Conservation (phyloP, 2,329 filamentous ascomycete genomes). For the Epichloe amarillans region DNA sequence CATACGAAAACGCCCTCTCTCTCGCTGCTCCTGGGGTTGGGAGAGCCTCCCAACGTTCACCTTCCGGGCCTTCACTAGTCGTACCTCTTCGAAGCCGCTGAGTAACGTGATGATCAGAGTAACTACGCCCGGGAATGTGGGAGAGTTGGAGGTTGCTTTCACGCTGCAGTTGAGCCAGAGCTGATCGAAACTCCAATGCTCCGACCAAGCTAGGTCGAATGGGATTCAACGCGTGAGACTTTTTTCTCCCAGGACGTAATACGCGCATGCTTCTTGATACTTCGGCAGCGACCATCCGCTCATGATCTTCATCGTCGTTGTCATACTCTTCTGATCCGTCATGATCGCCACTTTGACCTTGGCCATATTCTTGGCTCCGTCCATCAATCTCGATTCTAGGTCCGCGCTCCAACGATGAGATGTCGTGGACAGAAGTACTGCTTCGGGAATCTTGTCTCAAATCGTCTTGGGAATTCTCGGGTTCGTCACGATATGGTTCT, state of each 20-base stretch:
- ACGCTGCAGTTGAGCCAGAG: slow-evolving; percentile 74
- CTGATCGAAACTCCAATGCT: slow-evolving; percentile 83
- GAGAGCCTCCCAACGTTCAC: slow-evolving; percentile 4
- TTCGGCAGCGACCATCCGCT: slow-evolving; percentile 61
- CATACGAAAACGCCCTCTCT: slow-evolving; percentile 11
- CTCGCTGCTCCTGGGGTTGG: slow-evolving; percentile 4
- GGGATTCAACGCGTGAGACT: slow-evolving; percentile 56
- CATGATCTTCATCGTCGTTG: slow-evolving; percentile 36
- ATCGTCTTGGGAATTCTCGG: slow-evolving; percentile 19
- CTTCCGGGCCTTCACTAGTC: slow-evolving; percentile 13
- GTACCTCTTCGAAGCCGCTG: slow-evolving; percentile 15
- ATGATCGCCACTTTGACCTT: slow-evolving; percentile 21
- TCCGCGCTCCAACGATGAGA: slow-evolving; percentile 30
- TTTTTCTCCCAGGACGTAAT: slow-evolving; percentile 49
- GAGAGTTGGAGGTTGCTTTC: slow-evolving; percentile 63
- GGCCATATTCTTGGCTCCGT: slow-evolving; percentile 16
- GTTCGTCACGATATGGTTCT: slow-evolving; percentile 52
- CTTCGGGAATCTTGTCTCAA: slow-evolving; percentile 8
- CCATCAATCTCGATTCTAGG: slow-evolving; percentile 35
- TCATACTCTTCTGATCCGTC: slow-evolving; percentile 28
- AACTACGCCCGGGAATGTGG: slow-evolving; percentile 52
- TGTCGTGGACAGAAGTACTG: slow-evolving; percentile 18
- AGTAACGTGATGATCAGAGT: slow-evolving; percentile 21
- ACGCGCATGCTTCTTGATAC: slow-evolving; percentile 90
- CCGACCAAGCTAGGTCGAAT: slow-evolving; percentile 90